Base-by-base conservation (phyloP, 139 green algal species). In the Chlamydomonas incerta region DNA sequence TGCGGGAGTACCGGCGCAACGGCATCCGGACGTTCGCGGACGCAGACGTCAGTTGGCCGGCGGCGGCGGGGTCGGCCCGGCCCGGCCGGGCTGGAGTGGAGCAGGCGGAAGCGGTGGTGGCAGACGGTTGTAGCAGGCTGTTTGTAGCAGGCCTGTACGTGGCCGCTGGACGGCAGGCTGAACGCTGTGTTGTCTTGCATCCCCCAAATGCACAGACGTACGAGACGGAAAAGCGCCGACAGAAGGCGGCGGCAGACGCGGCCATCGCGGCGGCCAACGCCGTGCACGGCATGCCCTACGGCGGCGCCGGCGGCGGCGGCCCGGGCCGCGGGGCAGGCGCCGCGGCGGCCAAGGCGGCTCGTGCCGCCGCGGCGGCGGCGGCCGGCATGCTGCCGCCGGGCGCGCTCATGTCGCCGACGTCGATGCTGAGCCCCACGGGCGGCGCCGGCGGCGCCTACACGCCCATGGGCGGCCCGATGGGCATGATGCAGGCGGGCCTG, bases 21-120 rank as follows among this genome's bases (percentile, higher is more conserved):
- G 95, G 95, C 5, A 73, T 96, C 47, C 90, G 93, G 65, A 98
- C 94, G 3, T 90, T 98, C 41, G 89, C 88, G 10, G 93, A 98
- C 57, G 93, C 89, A 13, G 94, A 96, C 55, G 77, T 82, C 37
- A 29, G 75, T 58, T 18, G 15, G 28, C 28, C 18, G 62, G 62
- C 8, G 62, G 20, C 28, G 58, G 4, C 14, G 29, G 62, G 62
- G 28, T 69, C 26, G 28, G 28, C 26, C 5, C 5, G 28, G 62
- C 8, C 24, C 15, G 57, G 17, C 24, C 15, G 57, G 57, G 57
- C 15, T 29, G 57, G 57, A 18, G 20, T 58, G 52, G 52, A 15
- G 52, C 52, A 58, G 17, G 26, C 15, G 57, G 57, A 18, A 65
- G 57, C n/a, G 57, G 57, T 29, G 57, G 57, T 14, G 17, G 52